phyloP scores from a whole-genome alignment of 2,329 filamentous ascomycete species.

The Alternaria panax region DNA sequence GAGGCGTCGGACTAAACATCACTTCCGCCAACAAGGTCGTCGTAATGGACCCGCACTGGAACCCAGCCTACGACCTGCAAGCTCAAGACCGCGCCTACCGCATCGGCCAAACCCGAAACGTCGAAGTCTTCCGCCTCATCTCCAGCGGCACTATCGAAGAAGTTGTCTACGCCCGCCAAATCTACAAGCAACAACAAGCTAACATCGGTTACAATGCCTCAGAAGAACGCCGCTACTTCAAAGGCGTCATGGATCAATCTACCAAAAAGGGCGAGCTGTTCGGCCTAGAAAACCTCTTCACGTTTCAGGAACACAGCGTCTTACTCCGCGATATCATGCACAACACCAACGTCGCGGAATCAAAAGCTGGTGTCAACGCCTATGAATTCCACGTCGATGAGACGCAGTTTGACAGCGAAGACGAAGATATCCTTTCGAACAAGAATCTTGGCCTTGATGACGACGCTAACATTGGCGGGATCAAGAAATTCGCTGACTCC shows the following conservation, averaged over 20 bases:
- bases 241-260: conserved; percentile 84
- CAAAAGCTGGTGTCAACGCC: conserved; percentile 81
- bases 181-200: conserved; percentile 98
- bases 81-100: conserved; percentile 96
- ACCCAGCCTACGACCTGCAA: conserved; percentile 91
- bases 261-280: conserved; percentile 93
- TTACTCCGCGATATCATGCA: conserved; percentile 95
- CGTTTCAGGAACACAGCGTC: conserved; percentile 78
- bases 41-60: conserved; percentile 97
- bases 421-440: conserved; percentile 39
- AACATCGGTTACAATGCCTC: conserved; percentile 97
- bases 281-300: conserved; percentile 85
- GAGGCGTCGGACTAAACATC: conserved; percentile 94
- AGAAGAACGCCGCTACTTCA: conserved; percentile 92
- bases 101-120: conserved; percentile 90
- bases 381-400: conserved; percentile 69
- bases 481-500: conserved; percentile 59
- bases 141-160: conserved; percentile 94
- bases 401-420: conserved; percentile 38
- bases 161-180: conserved; percentile 94
- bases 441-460: conserved; percentile 38
- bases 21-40: conserved; percentile 98
- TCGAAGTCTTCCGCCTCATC: conserved; percentile 93
- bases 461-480: conserved; percentile 60
- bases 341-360: conserved; percentile 96